Evolutionary conservation across 139 green algal species (phyloP), one percentile per base, ranked within the genome.

Genomic region (Chlamydomonas incerta): DNA sequence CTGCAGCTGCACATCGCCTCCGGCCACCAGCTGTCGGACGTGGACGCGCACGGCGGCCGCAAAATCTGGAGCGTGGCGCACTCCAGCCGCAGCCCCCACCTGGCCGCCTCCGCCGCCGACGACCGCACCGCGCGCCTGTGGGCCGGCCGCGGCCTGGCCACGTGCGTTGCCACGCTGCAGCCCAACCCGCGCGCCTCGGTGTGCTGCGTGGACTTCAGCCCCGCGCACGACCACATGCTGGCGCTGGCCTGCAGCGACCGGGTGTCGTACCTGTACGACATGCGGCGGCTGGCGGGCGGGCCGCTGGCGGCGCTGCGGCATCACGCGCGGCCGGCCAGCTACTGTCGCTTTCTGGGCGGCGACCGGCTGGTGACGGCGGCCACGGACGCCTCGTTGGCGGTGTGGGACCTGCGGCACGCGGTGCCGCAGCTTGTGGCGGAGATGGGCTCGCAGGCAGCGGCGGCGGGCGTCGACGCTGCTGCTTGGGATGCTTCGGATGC

Each of bases 21-120:
- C 2, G 87, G 89, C 1, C 80, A 92, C 85, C 83, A 91, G 60
- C 37, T 96, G 21, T 80, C 80, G 0, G 95, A 97, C 47, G 93
- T 95, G 41, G 92, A 97, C 71, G 95, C 92, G 1, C 95, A 97
- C 89, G 69, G 83, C 20, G 92, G 90, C 0, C 92, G 95, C 74
- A 90, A 96, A n/a, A 95, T 98, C 50, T 99, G 96, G 95, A 94
- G 82, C 58, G 93, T 98, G 1, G 93, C 95, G 50, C 96, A 95
- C 84, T 96, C 88, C 35, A 57, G 20, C 0, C 70, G 86, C 6
- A 87, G 93, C 60, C 92, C 94, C 3, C 89, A 91, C 62, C 87
- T 96, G 26, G 90, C 96, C 29, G 91, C 88, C 37, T 94, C 92
- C 2, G 94, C 92, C 65, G 95, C 93, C 9, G 97, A 99, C 77